Base-by-base conservation (phyloP, 2,329 filamentous ascomycete genomes). In the Sporothrix mexicana region DNA sequence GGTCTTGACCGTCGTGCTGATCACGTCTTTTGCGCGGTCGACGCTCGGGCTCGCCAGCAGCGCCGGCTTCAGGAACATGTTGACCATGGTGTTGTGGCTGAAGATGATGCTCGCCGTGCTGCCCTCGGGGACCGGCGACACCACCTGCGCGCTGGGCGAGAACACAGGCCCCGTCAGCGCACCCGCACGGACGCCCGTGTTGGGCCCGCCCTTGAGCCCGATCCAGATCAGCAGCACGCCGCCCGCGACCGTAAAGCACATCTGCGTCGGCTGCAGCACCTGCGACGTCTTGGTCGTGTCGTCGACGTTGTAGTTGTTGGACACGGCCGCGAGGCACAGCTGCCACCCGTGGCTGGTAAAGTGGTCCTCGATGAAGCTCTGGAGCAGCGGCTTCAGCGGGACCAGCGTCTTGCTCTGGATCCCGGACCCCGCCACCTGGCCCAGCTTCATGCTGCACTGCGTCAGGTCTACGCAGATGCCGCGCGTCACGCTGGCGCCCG, bases 41-140 rank as follows among this genome's bases (percentile, higher is more conserved):
- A 59, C 55, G 20, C n/a, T 59, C n/a, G 55, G 55, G 20, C 55
- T 59, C 4, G 55, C 55, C 13, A 7, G 8, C 13, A 59, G 13
- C n/a, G 55, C 13, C n/a, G 55, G 55, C n/a, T 25, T 30, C n/a
- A 59, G 13, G 20, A 59, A 59, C n/a, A 59, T 9, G 13, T 59
- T 59, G 7, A 20, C 55, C 55, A 59, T 59, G 13, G 55, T 59
- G 20, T 59, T 25, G 55, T 59, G 55, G 20, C 55, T 59, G 20
- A 59, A 59, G n/a, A 59, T 25, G 20, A 59, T 59, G 55, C 55
- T 59, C 4, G 55, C 55, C n/a, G 55, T 59, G 55, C 55, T 59
- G 13, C 20, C 55, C 6, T 8, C 3, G 3, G 55, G 55, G 13
- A 59, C 25, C 15, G 55, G 55, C 6, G 55, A 59, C 15, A 59